phyloP scores from a whole-genome alignment of 768 basidiomycete genomes.

The Suillus lakei region DNA sequence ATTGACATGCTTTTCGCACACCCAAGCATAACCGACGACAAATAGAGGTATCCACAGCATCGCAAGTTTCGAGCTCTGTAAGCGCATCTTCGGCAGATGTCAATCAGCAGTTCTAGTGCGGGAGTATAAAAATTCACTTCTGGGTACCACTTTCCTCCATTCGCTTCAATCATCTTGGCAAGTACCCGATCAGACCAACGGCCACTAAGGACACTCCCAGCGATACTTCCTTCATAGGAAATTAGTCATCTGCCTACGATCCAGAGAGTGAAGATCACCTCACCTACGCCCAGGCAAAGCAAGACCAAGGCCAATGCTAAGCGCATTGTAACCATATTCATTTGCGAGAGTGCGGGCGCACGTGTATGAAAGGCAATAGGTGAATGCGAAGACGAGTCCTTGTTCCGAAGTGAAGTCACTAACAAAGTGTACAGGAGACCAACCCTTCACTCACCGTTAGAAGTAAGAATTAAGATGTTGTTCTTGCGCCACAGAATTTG shows the following conservation, averaged over 20 bases:
- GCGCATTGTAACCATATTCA: conserved; percentile 67
- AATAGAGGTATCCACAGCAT: conserved; percentile 60
- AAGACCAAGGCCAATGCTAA: conserved; percentile 77
- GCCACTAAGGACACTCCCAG: conserved; percentile 63
- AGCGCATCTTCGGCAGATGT: conserved; percentile 60
- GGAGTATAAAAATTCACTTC: conserved; percentile 53
- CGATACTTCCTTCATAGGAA: conserved; percentile 44
- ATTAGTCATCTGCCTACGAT: not conserved
- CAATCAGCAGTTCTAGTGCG: not conserved
- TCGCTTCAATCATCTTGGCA: conserved; percentile 42
- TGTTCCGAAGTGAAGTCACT: conserved; percentile 14
- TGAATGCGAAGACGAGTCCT: conserved; percentile 76
- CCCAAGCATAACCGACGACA: conserved; percentile 77
- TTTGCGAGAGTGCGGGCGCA: conserved; percentile 68
- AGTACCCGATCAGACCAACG: conserved; percentile 59
- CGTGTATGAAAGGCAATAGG: conserved; percentile 75
- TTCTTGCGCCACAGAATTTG: conserved; percentile 62
- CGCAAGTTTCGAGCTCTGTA: conserved; percentile 63
- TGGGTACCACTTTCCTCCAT: conserved; percentile 57
- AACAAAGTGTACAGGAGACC: not conserved
- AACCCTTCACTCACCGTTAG: conserved; percentile 21
- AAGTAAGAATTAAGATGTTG: conserved; percentile 65
- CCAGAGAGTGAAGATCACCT: conserved; percentile 16
- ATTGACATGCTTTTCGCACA: conserved; percentile 62
- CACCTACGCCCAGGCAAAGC: conserved; percentile 73